These are phyloP conservation scores for Zizania palustris DNA, from an alignment of 202 grass and related monocot species.

Conservation along the genomic window DNA sequence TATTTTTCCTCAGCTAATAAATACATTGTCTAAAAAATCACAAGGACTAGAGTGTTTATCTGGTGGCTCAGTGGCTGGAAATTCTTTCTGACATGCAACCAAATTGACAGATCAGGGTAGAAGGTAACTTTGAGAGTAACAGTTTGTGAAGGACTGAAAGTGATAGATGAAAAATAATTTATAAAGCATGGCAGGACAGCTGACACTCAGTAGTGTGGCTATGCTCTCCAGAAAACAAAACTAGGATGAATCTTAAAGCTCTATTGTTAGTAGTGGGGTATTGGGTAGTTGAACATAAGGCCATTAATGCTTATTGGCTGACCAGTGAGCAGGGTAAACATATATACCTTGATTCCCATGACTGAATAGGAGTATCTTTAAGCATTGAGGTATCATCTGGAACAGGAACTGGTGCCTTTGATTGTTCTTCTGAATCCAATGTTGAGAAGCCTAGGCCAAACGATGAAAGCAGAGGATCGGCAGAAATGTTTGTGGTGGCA, in stretches of 20 bases:
- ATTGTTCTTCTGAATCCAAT: conserved; percentile 62
- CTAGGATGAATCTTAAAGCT: background rate
- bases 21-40: conserved; percentile 10
- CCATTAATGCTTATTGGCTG: background rate
- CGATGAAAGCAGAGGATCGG: conserved; percentile 89
- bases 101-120: background rate
- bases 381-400: conserved; percentile 46
- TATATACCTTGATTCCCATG: conserved; percentile 88
- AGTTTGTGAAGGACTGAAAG: background rate
- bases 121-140: background rate
- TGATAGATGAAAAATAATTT: background rate
- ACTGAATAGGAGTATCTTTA: conserved; percentile 56
- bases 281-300: background rate
- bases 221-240: background rate
- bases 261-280: background rate
- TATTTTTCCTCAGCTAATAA: conserved; percentile 2
- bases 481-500: conserved; percentile 64
- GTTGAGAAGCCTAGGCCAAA: conserved; percentile 69
- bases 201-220: background rate
- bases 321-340: background rate
- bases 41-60: background rate
- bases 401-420: conserved; percentile 62
- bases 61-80: background rate
- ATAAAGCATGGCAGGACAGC: background rate
- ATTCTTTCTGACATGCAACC: background rate